Evolutionary conservation across 352 stramenopile genomes (phyloP).

Genomic region (Albugo candida): DNA sequence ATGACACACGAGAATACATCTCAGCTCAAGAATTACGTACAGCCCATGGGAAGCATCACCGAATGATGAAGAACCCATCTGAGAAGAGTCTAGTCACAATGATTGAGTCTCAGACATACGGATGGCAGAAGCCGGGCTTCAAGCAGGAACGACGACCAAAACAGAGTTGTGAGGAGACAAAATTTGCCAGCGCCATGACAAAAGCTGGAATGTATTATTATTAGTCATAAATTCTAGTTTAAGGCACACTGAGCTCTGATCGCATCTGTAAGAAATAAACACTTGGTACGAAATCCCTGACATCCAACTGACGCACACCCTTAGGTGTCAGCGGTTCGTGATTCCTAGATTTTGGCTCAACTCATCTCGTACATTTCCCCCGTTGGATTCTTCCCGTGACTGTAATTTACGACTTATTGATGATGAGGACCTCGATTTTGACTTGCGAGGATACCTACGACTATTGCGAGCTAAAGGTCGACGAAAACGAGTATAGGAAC

Average conservation of each 20-base stretch:
- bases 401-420: no score
- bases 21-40: conserved; percentile 31
- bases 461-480: conserved; percentile 1
- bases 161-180: conserved; percentile 50
- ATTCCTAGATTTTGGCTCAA: no score
- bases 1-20: conserved; percentile 24
- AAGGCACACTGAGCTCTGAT: no score
- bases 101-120: conserved; percentile 29
- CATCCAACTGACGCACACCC: no score
- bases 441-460: no score
- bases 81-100: conserved; percentile 25
- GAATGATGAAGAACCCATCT: conserved; percentile 25
- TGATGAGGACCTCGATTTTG: no score
- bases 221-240: conserved; percentile 6
- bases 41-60: conserved; percentile 28
- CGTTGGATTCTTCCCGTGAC: no score
- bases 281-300: no score
- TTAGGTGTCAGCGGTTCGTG: no score
- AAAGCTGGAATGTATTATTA: conserved; percentile 62
- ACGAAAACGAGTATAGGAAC: conserved; percentile 11
- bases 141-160: conserved; percentile 22
- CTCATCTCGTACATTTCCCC: no score
- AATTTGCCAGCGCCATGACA: conserved; percentile 46
- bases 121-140: conserved; percentile 29
- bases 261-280: no score